Base-by-base conservation (phyloP, 1,139 yeast species). In the Kluyveromyces sp. region DNA sequence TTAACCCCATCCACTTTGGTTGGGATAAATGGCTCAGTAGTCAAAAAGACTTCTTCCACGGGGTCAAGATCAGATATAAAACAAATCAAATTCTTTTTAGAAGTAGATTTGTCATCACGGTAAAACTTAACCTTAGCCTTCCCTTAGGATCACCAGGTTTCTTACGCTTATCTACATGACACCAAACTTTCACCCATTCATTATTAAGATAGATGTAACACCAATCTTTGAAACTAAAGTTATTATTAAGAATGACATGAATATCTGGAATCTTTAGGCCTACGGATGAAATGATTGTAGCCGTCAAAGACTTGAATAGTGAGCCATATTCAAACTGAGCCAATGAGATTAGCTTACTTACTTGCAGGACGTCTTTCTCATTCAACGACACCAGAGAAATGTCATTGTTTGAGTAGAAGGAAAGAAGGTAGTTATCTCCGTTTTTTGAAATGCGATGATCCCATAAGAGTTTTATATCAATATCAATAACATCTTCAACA, bases 191-290 rank as follows among this genome's bases (percentile, higher is more conserved):
- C 4, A 58, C 55, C 64, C 65, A 63, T 46, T 53, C 54, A 5
- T 53, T 64, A 32, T 55, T 53, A 4, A 58, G 39, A 38, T 59
- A 56, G 25, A 61, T 52, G 43, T 60, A 61, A 43, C 67, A 63
- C 67, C 67, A 63, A 48, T 63, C 67, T 46, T 61, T 60, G 46
- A 56, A 63, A 45, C 54, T 58, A 39, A 50, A 59, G 30, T 54
- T 53, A 6, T 61, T 56, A 39, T 56, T 52, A 38, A 63, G 43
- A 4, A 63, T 50, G 15, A 61, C 39, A 45, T 57, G 56, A 37
- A 61, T 62, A 48, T 62, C 65, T 5, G 61, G 56, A 47, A 63
- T 51, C 39, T 49, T 49, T 10, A 57, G 35, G 3, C 66, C 66
- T 40, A 59, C 40, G 2, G 55, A 45, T 3, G 65, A 57, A 7